Base-by-base conservation (phyloP, 2,329 filamentous ascomycete genomes). In the Rhinocladiella similis region DNA sequence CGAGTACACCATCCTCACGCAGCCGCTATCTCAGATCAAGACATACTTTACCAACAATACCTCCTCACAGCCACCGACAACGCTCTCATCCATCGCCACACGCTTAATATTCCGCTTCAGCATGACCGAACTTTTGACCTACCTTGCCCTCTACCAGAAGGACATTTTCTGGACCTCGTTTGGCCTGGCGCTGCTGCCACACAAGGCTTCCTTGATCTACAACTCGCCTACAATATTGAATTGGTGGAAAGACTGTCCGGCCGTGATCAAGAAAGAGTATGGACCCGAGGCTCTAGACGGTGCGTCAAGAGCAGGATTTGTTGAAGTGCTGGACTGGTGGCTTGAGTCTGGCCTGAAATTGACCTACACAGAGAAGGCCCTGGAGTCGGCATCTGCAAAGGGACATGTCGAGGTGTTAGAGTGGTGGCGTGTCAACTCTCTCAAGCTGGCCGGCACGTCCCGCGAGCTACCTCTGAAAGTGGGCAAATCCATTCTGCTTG, bases 81-180 rank as follows among this genome's bases (percentile, higher is more conserved):
- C 87, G 62, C 80, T 97, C 12, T 94, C 91, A 0, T 87, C 87
- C 2, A 79, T 95, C 1, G 89, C 90, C 36, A 89, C 94, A 60
- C 91, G 92, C 67, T 83, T 96, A 39, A 91, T 96, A 65, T 91
- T 97, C 76, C 91, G 94, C 63, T 97, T 97, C 70, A 89, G 87
- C 41, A 86, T 93, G 64, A 88, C 87, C 14, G 84, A 89, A 12
- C 84, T 96, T 3, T 82, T 97, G 33, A 83, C 83, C 1, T 91
- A 88, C 66, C 76, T 91, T 0, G 85, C 88, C 62, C 80, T 82
- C 20, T 77, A 84, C 48, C 81, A 83, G 72, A 81, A 83, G 51
- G 84, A 95, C 57, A 83, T 97, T 3, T 94, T 95, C 75, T 91
- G 88, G 81, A 85, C 87, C 2, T 94, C 92, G 27, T 92, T 92